Evolutionary conservation across 345 rosid species (phyloP).

Genomic region (Euclidium syriacum): DNA sequence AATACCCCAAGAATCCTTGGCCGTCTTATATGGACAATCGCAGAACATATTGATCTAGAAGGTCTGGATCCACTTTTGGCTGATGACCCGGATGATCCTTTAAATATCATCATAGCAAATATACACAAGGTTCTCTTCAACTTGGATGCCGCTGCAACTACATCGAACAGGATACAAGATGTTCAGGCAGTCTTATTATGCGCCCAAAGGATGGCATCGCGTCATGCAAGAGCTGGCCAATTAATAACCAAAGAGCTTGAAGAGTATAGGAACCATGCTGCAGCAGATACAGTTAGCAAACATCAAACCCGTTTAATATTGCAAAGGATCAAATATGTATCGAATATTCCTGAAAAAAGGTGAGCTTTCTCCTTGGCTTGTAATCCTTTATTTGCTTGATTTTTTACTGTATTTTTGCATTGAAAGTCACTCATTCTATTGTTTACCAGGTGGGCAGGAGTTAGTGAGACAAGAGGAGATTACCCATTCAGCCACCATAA

Average conservation of each 20-base stretch:
- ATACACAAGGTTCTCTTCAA: constrained; percentile 85
- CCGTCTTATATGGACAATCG: constrained; percentile 84
- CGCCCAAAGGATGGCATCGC: constrained; percentile 88
- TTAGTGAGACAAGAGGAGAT: constrained; percentile 97
- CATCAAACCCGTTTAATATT: constrained; percentile 90
- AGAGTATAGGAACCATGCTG: constrained; percentile 71
- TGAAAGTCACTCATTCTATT: constrained; percentile 20
- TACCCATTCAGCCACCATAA: constrained; percentile 99
- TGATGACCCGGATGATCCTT: constrained; percentile 94
- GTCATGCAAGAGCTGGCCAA: constrained; percentile 76
- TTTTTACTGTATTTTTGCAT: constrained; percentile 1
- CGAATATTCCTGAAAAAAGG: constrained; percentile 67
- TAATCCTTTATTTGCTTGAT: neutral
- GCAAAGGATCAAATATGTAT: constrained; percentile 81
- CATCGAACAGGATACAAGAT: constrained; percentile 85
- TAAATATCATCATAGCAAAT: constrained; percentile 76
- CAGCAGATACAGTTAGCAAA: constrained; percentile 91
- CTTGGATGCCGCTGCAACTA: constrained; percentile 64
- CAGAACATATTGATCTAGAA: constrained; percentile 92
- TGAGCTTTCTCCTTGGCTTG: constrained; percentile 36
- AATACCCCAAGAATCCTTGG: constrained; percentile 67
- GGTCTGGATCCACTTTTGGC: constrained; percentile 98
- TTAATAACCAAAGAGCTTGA: constrained; percentile 83
- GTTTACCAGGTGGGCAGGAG: constrained; percentile 88
- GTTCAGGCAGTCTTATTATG: constrained; percentile 90